A percentile compares a stretch with the other conserved stretches of the same genome.
Conservation (phyloP, 2,329 filamentous ascomycete genomes). For the Sclerotinia subarctica region DNA sequence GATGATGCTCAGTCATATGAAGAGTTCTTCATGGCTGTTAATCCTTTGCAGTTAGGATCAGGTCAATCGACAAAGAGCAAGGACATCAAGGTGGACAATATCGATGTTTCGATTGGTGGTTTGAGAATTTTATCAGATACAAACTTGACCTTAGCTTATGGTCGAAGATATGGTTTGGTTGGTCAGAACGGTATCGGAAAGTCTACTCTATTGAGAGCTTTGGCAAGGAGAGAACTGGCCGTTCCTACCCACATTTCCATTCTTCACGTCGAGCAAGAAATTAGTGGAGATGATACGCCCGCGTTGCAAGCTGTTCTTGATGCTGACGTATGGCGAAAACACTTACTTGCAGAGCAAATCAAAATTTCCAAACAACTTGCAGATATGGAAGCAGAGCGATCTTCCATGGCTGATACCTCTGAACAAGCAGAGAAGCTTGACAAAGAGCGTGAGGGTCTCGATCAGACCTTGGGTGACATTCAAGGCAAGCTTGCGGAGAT, state of each 20-base stretch:
- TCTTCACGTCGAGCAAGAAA: slow-evolving; percentile 98
- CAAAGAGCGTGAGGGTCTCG: slow-evolving; percentile 81
- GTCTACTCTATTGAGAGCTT: slow-evolving; percentile 86
- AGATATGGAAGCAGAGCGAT: slow-evolving; percentile 72
- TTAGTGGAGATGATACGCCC: slow-evolving; percentile 91
- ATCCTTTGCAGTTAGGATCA: slow-evolving; percentile 82
- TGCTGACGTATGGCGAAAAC: slow-evolving; percentile 97
- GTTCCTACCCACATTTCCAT: slow-evolving; percentile 98
- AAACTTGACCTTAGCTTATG: slow-evolving; percentile 83
- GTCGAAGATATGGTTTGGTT: slow-evolving; percentile 91
- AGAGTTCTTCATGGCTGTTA: slow-evolving; percentile 99
- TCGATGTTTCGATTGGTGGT: slow-evolving; percentile 90
- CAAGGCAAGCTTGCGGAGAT: slow-evolving; percentile 92
- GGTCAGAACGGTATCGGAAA: slow-evolving; percentile 99
- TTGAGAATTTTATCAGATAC: slow-evolving; percentile 88
- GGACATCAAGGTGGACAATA: slow-evolving; percentile 96
- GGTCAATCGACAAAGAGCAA: slow-evolving; percentile 82
- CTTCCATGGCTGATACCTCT: slow-evolving; percentile 84
- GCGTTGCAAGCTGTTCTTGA: slow-evolving; percentile 93
- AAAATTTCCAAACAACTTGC: slow-evolving; percentile 76
- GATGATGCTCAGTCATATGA: slow-evolving; percentile 90
- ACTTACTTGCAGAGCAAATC: slow-evolving; percentile 83
- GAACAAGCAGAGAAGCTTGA: slow-evolving; percentile 83
- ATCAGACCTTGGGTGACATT: slow-evolving; percentile 86
- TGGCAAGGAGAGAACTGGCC: slow-evolving; percentile 88